Evolutionary conservation across 805 yeast genomes (phyloP).

Genomic region (Starmerella kuoi): DNA sequence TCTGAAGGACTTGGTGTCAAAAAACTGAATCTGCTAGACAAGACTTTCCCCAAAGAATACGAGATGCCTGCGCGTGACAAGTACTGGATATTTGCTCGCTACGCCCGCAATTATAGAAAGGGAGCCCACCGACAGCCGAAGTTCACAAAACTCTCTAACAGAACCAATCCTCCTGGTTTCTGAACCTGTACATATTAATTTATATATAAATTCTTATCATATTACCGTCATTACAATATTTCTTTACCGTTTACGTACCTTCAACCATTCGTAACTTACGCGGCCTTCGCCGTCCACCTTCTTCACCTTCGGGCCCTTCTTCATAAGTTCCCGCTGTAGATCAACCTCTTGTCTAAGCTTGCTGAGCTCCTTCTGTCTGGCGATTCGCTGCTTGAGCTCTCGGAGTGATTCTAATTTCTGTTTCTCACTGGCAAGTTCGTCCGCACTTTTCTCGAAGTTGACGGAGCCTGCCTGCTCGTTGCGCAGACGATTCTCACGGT

Average conservation of each 20-base stretch:
- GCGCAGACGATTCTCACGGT: background rate
- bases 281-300: constrained; percentile 53
- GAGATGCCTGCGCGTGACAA: constrained; percentile 77
- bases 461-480: background rate
- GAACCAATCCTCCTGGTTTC: constrained; percentile 65
- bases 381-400: constrained; percentile 49
- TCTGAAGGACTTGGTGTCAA: constrained; percentile 28
- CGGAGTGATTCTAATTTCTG: constrained; percentile 52
- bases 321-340: constrained; percentile 75
- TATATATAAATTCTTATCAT: background rate
- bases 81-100: constrained; percentile 72
- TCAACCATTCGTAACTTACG: constrained; percentile 72
- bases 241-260: constrained; percentile 31
- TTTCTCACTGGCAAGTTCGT: constrained; percentile 22
- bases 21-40: constrained; percentile 31
- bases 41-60: constrained; percentile 57
- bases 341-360: constrained; percentile 64
- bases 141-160: constrained; percentile 75
- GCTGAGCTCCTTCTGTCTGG: constrained; percentile 55
- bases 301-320: constrained; percentile 77
- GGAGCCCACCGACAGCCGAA: constrained; percentile 68
- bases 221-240: background rate
- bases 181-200: constrained; percentile 25
- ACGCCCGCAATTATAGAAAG: constrained; percentile 69
- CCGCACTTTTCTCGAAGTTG: constrained; percentile 31